Evolutionary conservation across 345 rosid genomes (phyloP), one percentile per base, ranked within the genome.

Genomic region (Leavenworthia alabamica): DNA sequence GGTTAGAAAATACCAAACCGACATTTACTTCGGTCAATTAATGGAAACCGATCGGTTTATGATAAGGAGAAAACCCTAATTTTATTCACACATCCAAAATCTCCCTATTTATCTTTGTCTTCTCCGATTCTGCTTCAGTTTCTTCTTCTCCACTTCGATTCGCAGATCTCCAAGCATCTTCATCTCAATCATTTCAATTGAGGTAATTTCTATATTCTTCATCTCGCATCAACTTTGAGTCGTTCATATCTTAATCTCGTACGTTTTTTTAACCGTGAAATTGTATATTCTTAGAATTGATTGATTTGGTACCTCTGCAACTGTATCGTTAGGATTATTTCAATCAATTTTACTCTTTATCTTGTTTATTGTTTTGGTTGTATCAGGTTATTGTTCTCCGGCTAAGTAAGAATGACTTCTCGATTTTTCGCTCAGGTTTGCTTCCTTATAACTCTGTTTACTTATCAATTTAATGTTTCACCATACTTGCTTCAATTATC

Each of bases 361-460:
- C 24, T 56, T 40, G 62, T 20, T 40, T 56, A 14, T 10, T 26
- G 7, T 26, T 56, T 40, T 56, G 9, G 48, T 7, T 56, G 15
- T 9, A 11, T 40, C 68, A 63, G 68, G 59, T 51, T 63, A 2
- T 43, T 12, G 14, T 43, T 42, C 53, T 55, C 44, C 17, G 4
- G 55, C 19, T 15, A 23, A 50, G 29, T 3, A 44, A 54, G 39
- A 65, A 37, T 55, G 70, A 33, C 33, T 26, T 65, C 70, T 11
- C 62, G 70, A 6, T 65, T 65, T 65, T 65, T 65, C 47, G 55
- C 47, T 11, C 62, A 44, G 70, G 70, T 65, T 33, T 35, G 1
- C 12, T 13, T 55, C 33, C 14, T 11, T 13, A 5, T 2, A 2
- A 16, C 45, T 33, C 8, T 36, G 55, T 55, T 31, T 29, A 10